These are phyloP conservation scores for Microbotryum scabiosae DNA, from an alignment of 1,284 basidiomycete genomes.

Conservation along the genomic window DNA sequence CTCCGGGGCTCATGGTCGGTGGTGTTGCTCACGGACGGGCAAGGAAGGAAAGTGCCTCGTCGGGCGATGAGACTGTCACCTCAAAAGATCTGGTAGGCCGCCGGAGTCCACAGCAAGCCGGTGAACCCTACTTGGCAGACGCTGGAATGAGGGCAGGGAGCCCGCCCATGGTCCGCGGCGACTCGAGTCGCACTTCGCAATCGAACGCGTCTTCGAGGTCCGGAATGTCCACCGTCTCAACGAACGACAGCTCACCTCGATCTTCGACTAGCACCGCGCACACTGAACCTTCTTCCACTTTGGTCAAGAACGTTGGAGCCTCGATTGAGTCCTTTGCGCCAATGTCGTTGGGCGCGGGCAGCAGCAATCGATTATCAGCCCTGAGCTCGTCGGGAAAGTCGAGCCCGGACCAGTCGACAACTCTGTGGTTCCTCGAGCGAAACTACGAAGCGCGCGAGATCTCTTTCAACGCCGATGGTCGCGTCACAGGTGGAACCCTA, in stretches of 20 bases:
- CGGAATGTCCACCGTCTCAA: constrained; percentile 10
- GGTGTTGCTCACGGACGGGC: too few relatives aligned
- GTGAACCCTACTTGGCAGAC: too few relatives aligned
- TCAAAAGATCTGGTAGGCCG: too few relatives aligned
- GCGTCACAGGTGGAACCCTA: constrained; percentile 82
- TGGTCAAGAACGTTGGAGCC: background rate
- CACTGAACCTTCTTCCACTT: constrained; percentile 9
- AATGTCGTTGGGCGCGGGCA: background rate
- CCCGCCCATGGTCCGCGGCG: constrained; percentile 19
- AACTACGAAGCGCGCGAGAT: constrained; percentile 74
- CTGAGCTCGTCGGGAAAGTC: background rate
- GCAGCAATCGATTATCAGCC: background rate
- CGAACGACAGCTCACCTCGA: constrained; percentile 12
- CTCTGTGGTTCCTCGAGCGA: constrained; percentile 43
- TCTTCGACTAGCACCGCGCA: constrained; percentile 7
- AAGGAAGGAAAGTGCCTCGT: too few relatives aligned
- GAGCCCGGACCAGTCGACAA: constrained; percentile 28
- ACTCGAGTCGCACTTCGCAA: constrained; percentile 21
- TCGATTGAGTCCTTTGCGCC: background rate
- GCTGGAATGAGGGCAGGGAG: background rate
- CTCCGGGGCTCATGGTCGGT: background rate
- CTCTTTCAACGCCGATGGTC: constrained; percentile 79
- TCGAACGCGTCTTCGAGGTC: constrained; percentile 9
- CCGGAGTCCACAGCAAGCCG: too few relatives aligned
- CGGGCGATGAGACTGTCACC: too few relatives aligned